These are phyloP conservation scores for Daphne laureola DNA, from an alignment of 441 rosid genomes.

Conservation along the genomic window DNA sequence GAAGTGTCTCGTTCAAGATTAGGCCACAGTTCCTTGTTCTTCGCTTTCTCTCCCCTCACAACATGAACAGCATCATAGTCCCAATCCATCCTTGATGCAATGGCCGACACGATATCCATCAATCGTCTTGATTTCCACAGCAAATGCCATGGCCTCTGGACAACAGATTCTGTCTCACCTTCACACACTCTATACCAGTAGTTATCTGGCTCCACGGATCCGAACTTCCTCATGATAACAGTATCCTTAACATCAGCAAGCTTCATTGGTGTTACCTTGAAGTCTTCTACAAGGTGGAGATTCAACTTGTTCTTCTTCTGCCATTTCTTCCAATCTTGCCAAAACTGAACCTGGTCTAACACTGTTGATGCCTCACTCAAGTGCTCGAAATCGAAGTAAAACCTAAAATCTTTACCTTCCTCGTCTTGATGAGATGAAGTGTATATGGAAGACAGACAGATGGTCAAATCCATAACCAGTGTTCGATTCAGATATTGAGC, in stretches of 20 bases:
- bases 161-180: conserved; percentile 46
- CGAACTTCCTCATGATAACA: conserved; percentile 50
- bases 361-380: conserved; percentile 47
- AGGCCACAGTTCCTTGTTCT: conserved; percentile 76
- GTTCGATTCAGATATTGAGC: conserved; percentile 55
- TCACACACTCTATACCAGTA: conserved; percentile 64
- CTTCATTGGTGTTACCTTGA: conserved; percentile 40
- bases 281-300: conserved; percentile 42
- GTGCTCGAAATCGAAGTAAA: conserved; percentile 58
- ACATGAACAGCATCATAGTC: conserved; percentile 82
- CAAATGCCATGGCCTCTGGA: conserved; percentile 52
- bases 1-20: conserved; percentile 76
- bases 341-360: conserved; percentile 50
- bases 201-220: conserved; percentile 53
- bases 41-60: conserved; percentile 81
- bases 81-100: conserved; percentile 77
- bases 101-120: conserved; percentile 75
- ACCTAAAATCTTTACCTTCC: conserved; percentile 62
- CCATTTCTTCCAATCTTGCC: conserved; percentile 56
- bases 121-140: conserved; percentile 55
- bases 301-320: conserved; percentile 29
- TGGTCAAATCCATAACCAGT: conserved; percentile 47
- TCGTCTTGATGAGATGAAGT: conserved; percentile 40
- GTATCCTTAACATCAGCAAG: conserved; percentile 34
- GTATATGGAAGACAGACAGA: conserved; percentile 44